Percentiles rank a stretch among this genome's conserved stretches.
Conservation (phyloP, 495 filamentous ascomycete species). For the Neurospora sp. region DNA sequence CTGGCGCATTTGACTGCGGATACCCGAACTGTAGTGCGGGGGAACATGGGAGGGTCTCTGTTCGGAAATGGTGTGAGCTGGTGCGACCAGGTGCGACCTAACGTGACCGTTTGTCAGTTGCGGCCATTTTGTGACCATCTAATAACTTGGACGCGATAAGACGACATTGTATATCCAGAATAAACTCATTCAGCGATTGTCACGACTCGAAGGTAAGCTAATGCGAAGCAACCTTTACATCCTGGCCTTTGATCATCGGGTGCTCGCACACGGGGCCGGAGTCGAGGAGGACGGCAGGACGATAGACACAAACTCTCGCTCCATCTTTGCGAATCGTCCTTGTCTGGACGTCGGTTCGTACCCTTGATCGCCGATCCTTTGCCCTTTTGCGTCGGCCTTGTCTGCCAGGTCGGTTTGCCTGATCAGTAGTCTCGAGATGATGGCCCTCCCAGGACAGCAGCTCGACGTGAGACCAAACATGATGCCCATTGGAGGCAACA, state of each 20-base stretch:
- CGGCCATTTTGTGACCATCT: neutral
- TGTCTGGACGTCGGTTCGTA: neutral
- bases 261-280: neutral
- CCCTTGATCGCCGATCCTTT: neutral
- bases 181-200: neutral
- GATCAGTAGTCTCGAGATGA: neutral
- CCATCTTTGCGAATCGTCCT: neutral
- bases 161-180: neutral
- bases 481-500: neutral
- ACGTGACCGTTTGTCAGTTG: neutral
- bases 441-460: neutral
- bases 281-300: neutral
- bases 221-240: neutral
- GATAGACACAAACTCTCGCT: neutral
- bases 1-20: neutral
- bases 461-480: neutral
- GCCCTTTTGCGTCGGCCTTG: neutral
- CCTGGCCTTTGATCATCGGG: neutral
- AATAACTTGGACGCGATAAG: neutral
- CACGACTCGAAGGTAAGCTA: neutral
- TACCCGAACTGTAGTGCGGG: neutral
- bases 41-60: neutral
- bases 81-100: neutral
- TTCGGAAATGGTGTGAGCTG: neutral
- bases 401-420: neutral